Percentiles rank a stretch among this genome's conserved stretches.
Evolutionary conservation across 208 protist species (phyloP).

Genomic region (Naegleria gruberi): DNA sequence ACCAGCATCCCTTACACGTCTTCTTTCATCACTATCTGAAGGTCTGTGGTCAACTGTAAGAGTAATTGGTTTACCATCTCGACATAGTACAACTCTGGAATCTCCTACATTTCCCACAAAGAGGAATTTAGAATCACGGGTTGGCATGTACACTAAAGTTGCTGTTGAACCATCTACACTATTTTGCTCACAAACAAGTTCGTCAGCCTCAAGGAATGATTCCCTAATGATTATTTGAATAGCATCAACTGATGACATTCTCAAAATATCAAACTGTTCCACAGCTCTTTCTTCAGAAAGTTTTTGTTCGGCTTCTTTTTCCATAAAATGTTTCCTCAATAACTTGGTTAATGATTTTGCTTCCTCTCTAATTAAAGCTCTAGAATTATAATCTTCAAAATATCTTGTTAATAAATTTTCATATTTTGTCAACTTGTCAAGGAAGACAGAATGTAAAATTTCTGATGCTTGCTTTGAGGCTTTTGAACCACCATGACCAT

Average conservation of each 20-base stretch:
- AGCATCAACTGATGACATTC: background rate
- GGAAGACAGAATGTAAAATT: background rate
- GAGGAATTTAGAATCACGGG: background rate
- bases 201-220: conserved; percentile 25
- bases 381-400: background rate
- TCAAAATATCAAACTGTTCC: background rate
- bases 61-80: conserved; percentile 39
- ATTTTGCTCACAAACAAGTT: conserved; percentile 21
- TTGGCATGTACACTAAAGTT: conserved; percentile 31
- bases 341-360: background rate
- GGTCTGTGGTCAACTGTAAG: conserved; percentile 37
- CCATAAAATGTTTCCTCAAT: background rate
- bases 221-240: conserved; percentile 23
- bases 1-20: conserved; percentile 16
- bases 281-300: background rate
- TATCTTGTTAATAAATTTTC: background rate
- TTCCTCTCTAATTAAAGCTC: background rate
- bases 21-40: conserved; percentile 26
- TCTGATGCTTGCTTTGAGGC: background rate
- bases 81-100: conserved; percentile 40
- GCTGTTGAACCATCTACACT: conserved; percentile 41
- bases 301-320: background rate
- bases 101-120: conserved; percentile 52
- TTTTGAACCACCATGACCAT: background rate
- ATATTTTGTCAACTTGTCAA: background rate